Percentiles rank a stretch among this genome's conserved stretches.
phyloP scores from a whole-genome alignment of 108 stramenopile species.

The Skeletonema grethae region DNA sequence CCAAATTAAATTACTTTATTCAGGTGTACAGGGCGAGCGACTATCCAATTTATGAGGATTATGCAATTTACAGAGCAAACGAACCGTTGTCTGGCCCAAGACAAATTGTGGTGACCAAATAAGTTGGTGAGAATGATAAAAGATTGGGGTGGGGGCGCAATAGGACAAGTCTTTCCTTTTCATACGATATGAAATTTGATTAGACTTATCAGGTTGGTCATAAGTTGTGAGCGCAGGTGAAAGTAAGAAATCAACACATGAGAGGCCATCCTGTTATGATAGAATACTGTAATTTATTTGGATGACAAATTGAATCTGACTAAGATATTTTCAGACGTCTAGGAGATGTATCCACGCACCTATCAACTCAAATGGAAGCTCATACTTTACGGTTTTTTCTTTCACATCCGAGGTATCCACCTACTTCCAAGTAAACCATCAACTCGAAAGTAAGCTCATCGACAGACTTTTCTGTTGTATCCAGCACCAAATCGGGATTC shows the following conservation, averaged over 20 bases:
- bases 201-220: not conserved
- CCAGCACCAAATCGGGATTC: conserved; percentile 69
- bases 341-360: not conserved
- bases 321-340: not conserved
- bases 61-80: conserved; percentile 76
- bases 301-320: not conserved
- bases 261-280: not conserved
- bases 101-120: conserved; percentile 86
- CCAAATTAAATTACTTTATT: conserved; percentile 77
- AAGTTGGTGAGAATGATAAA: conserved; percentile 15
- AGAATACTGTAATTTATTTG: conserved; percentile 7
- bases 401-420: conserved; percentile 9
- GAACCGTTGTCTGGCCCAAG: conserved; percentile 76
- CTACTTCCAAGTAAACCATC: conserved; percentile 26
- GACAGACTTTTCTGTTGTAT: conserved; percentile 43
- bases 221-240: not conserved
- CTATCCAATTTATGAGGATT: conserved; percentile 82
- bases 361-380: no score
- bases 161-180: not conserved
- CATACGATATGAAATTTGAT: not conserved
- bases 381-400: no score
- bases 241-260: not conserved
- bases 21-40: conserved; percentile 87
- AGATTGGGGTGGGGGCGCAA: not conserved
- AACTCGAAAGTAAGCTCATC: conserved; percentile 32